Conservation (phyloP, 345 rosid species). For the Eucalyptus albens region DNA sequence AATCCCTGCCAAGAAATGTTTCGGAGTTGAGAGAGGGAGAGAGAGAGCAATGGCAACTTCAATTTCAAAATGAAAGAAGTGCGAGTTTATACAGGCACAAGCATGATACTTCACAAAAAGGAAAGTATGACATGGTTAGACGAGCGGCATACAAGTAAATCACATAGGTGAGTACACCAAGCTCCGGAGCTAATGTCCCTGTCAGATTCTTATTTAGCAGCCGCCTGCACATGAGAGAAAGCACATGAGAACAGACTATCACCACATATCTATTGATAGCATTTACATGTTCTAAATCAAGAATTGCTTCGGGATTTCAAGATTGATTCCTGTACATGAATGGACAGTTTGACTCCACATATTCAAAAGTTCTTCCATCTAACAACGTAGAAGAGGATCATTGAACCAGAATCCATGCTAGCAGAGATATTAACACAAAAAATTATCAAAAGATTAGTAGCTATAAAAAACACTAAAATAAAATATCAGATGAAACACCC, state of each 20-base stretch:
- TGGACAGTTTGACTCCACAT: not conserved
- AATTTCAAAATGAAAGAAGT: not conserved
- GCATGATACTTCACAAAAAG: not conserved
- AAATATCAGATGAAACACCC: not conserved
- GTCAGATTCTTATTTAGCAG: constrained; percentile 57
- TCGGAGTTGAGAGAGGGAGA: not conserved
- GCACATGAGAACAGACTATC: not conserved
- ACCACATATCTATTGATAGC: not conserved
- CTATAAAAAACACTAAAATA: not conserved
- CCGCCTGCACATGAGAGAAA: constrained; percentile 40
- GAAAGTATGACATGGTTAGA: not conserved
- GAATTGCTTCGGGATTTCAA: not conserved
- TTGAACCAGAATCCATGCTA: not conserved
- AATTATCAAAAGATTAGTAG: not conserved
- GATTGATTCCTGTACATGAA: not conserved
- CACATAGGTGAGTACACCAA: constrained; percentile 56
- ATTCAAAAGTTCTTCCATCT: not conserved
- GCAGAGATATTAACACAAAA: not conserved
- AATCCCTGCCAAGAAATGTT: constrained; percentile 33
- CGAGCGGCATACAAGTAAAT: constrained; percentile 38
- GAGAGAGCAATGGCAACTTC: not conserved
- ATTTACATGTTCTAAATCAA: not conserved
- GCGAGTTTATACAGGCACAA: not conserved
- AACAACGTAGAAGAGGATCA: not conserved
- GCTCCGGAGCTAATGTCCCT: constrained; percentile 74